phyloP scores from a whole-genome alignment of 2,329 filamentous ascomycete genomes.

The Hypocreales sp. region DNA sequence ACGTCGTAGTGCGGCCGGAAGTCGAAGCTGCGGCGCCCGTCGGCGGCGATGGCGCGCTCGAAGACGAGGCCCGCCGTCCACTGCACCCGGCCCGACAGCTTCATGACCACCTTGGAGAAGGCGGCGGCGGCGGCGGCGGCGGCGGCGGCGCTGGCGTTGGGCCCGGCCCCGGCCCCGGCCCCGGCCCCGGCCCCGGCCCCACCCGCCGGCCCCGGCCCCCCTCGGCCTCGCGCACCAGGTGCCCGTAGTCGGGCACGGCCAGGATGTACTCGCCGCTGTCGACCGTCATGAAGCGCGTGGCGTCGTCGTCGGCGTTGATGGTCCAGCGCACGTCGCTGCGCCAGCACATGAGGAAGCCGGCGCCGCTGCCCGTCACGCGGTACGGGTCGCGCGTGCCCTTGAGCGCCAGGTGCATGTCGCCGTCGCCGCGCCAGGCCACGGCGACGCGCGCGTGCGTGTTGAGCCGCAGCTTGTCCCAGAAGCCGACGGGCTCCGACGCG shows the following conservation, averaged over 20 bases:
- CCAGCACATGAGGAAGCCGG: slow-evolving; percentile 98
- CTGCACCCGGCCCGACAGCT: slow-evolving; percentile 87
- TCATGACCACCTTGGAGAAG: slow-evolving; percentile 99
- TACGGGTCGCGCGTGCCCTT: slow-evolving; percentile 92
- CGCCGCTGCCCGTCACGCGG: slow-evolving; percentile 78
- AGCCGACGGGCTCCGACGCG: slow-evolving; percentile 82
- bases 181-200: too few relatives aligned
- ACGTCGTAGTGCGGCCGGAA: slow-evolving; percentile 92
- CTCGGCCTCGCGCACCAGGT: slow-evolving; percentile 58
- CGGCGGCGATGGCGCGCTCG: slow-evolving; percentile 61
- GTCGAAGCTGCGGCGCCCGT: slow-evolving; percentile 64
- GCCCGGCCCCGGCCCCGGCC: slow-evolving; percentile 17
- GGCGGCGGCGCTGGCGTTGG: slow-evolving; percentile 43
- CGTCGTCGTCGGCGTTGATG: slow-evolving; percentile 72
- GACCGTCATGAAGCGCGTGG: slow-evolving; percentile 86
- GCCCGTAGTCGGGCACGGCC: slow-evolving; percentile 84
- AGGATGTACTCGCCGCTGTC: slow-evolving; percentile 92
- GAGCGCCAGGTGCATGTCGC: slow-evolving; percentile 83
- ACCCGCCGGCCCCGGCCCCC: too few relatives aligned
- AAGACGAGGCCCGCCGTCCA: slow-evolving; percentile 89
- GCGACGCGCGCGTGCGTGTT: slow-evolving; percentile 86
- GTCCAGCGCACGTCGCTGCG: slow-evolving; percentile 83
- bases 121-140: slow-evolving; percentile 54
- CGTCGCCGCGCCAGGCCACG: slow-evolving; percentile 86
- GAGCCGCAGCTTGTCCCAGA: slow-evolving; percentile 96